Conservation (phyloP, 345 rosid genomes). For the Lepidium africanum region DNA sequence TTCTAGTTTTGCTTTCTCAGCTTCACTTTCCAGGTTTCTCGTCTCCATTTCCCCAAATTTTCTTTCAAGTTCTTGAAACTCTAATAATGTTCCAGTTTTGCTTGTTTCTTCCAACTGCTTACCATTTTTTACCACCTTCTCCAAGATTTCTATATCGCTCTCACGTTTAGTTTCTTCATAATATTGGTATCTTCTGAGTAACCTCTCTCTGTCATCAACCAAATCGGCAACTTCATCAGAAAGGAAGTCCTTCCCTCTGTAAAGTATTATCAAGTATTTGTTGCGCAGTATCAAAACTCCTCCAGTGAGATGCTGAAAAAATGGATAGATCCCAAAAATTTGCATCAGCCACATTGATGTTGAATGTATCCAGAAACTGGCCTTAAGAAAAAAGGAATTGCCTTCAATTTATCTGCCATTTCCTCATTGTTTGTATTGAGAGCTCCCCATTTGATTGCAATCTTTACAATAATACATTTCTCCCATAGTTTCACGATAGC, state of each 20-base stretch:
- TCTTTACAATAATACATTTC: conserved; percentile 63
- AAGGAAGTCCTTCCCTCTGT: conserved; percentile 81
- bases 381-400: not conserved
- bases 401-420: conserved; percentile 85
- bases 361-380: not conserved
- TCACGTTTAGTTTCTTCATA: conserved; percentile 56
- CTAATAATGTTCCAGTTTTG: conserved; percentile 57
- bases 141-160: conserved; percentile 38
- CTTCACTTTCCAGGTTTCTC: conserved; percentile 37
- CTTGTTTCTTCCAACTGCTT: conserved; percentile 33
- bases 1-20: conserved; percentile 45
- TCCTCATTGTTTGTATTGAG: conserved; percentile 63
- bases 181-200: conserved; percentile 46
- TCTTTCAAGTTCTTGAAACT: conserved; percentile 47
- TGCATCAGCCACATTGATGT: not conserved
- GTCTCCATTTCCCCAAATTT: conserved; percentile 33
- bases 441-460: conserved; percentile 84
- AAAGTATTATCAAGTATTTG: conserved; percentile 63
- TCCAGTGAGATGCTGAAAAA: conserved; percentile 66
- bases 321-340: not conserved
- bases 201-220: conserved; percentile 57
- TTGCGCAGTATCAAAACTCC: conserved; percentile 70
- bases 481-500: conserved; percentile 79
- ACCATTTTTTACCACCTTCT: conserved; percentile 25
- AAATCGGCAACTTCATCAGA: conserved; percentile 43